phyloP scores from a whole-genome alignment of 2,329 filamentous ascomycete species.

The Sarocladium oryzae region DNA sequence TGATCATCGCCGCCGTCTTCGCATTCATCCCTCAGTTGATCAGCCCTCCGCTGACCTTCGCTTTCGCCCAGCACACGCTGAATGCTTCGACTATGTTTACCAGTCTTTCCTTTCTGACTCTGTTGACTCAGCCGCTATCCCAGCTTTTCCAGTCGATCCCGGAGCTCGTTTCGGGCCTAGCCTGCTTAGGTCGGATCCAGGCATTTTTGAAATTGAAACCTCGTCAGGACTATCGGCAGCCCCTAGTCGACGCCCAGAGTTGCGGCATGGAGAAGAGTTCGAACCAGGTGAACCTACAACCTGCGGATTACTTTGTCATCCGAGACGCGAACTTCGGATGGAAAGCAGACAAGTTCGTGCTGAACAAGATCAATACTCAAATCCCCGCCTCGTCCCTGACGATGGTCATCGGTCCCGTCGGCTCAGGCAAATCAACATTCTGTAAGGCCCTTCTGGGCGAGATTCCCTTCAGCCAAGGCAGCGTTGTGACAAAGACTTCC shows the following conservation, averaged over 20 bases:
- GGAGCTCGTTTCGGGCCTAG: neutral
- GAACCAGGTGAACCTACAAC: neutral
- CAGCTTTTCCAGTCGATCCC: neutral
- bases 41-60: neutral
- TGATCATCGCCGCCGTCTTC: neutral
- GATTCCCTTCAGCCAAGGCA: conserved; percentile 11
- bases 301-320: neutral
- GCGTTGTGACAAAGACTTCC: neutral
- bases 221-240: neutral
- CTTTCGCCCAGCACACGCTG: neutral
- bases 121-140: neutral
- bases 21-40: neutral
- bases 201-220: neutral
- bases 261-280: neutral
- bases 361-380: conserved; percentile 16
- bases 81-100: neutral
- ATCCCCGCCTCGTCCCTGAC: conserved; percentile 20
- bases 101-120: neutral
- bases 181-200: neutral
- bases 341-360: conserved; percentile 14
- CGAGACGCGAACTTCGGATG: neutral
- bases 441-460: conserved; percentile 26
- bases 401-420: conserved; percentile 29
- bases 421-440: conserved; percentile 29
- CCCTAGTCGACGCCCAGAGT: neutral